Evolutionary conservation across 768 basidiomycete species (phyloP).

Genomic region (Cystofilobasidium ferigula): DNA sequence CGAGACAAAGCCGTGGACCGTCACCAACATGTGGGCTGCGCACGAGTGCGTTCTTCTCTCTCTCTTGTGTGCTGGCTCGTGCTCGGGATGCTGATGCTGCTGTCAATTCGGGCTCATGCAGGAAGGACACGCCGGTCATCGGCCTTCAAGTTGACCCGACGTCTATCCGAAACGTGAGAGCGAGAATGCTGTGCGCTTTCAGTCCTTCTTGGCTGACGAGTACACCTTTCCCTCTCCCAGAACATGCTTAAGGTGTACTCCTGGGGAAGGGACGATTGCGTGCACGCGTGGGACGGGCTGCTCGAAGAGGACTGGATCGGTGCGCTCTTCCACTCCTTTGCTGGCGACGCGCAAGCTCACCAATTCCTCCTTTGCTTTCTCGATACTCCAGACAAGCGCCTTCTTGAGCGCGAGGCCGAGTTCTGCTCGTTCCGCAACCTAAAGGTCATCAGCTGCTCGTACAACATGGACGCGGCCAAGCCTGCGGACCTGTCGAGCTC

Average conservation of each 20-base stretch:
- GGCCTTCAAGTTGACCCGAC: constrained; percentile 21
- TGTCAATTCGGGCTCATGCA: background rate
- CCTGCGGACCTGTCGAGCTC: constrained; percentile 60
- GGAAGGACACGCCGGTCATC: constrained; percentile 8
- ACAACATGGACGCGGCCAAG: constrained; percentile 84
- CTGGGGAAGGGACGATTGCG: constrained; percentile 61
- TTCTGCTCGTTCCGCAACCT: constrained; percentile 72
- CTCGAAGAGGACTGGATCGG: constrained; percentile 76
- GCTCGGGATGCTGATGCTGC: background rate
- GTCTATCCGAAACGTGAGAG: constrained; percentile 56
- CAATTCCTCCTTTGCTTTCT: background rate
- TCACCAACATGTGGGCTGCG: constrained; percentile 79
- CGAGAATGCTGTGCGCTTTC: background rate
- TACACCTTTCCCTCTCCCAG: constrained; percentile 28
- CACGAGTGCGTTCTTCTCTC: constrained; percentile 43
- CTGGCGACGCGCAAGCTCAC: background rate
- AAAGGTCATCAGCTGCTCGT: constrained; percentile 68
- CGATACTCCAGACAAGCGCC: constrained; percentile 52
- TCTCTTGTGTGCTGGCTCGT: background rate
- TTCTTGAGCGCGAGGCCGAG: constrained; percentile 59
- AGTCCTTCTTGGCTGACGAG: background rate
- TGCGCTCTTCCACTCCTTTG: constrained; percentile 40
- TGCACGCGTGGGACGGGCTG: constrained; percentile 77
- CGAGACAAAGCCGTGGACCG: constrained; percentile 60
- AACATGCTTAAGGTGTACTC: constrained; percentile 55